Evolutionary conservation across 768 basidiomycete species (phyloP).

Genomic region (Podaxis sp.): DNA sequence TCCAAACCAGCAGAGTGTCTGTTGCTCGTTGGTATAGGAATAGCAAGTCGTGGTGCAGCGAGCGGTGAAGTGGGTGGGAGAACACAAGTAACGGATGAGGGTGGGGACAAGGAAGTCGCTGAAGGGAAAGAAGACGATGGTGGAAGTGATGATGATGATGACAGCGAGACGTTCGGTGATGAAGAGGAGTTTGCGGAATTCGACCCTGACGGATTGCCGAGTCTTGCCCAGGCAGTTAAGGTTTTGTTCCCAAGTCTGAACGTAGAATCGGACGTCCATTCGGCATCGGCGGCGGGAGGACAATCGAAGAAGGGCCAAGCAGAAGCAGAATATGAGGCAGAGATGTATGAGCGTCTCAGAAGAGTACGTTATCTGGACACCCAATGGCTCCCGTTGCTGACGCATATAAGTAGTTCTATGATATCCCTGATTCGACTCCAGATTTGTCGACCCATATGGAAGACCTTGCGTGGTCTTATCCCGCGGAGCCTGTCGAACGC

Average conservation of each 20-base stretch:
- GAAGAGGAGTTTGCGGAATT: constrained; percentile 54
- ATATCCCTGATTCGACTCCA: constrained; percentile 66
- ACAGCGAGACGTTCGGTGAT: constrained; percentile 23
- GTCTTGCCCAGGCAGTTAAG: constrained; percentile 58
- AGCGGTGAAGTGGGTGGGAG: not conserved
- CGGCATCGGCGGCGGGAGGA: constrained; percentile 3
- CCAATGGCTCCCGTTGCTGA: not conserved
- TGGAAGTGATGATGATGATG: constrained; percentile 1
- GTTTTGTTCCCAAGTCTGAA: constrained; percentile 65
- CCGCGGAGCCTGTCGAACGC: constrained; percentile 78
- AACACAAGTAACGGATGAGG: constrained; percentile 1
- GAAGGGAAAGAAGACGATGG: constrained; percentile 7
- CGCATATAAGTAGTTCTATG: constrained; percentile 58
- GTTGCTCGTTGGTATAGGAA: constrained; percentile 67
- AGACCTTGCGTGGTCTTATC: constrained; percentile 74
- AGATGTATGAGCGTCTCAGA: constrained; percentile 71
- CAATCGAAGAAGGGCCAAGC: constrained; percentile 33
- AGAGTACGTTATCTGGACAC: constrained; percentile 46
- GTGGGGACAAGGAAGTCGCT: not conserved
- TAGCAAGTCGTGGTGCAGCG: constrained; percentile 22
- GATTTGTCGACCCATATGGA: constrained; percentile 82
- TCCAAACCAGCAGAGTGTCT: constrained; percentile 67
- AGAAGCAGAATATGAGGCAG: constrained; percentile 69
- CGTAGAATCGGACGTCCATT: constrained; percentile 11
- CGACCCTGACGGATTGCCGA: constrained; percentile 77